A percentile compares a stretch with the other conserved stretches of the same genome.
These are phyloP conservation scores for Trichocladium uniseriatum DNA, from an alignment of 495 filamentous ascomycete genomes.

Conservation along the genomic window DNA sequence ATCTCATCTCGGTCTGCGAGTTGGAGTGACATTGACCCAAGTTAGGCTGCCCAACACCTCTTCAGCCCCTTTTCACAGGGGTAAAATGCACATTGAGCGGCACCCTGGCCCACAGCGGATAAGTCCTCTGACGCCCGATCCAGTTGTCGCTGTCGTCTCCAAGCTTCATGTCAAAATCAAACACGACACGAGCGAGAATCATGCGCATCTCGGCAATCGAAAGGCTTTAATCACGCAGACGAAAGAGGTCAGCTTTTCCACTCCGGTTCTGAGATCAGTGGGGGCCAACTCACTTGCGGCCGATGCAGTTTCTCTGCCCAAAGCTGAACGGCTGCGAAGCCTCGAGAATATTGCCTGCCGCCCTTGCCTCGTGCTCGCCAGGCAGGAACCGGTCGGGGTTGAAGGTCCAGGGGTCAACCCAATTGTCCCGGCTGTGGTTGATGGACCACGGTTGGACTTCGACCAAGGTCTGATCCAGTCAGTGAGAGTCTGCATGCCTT, in stretches of 20 bases:
- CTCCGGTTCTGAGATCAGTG: not conserved
- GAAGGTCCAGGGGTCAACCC: constrained; percentile 29
- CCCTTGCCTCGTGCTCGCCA: constrained; percentile 18
- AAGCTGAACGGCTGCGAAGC: constrained; percentile 30
- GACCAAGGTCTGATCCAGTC: constrained; percentile 20
- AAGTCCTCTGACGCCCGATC: constrained; percentile 23
- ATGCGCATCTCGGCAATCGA: constrained; percentile 35
- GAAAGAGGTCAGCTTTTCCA: not conserved
- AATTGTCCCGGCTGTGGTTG: constrained; percentile 30
- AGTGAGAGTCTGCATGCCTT: too few species aligned
- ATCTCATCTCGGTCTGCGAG: too few species aligned
- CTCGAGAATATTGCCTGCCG: constrained; percentile 23
- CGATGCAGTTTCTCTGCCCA: constrained; percentile 35
- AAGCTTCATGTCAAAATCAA: constrained; percentile 30
- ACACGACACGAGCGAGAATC: constrained; percentile 33
- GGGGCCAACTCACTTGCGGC: constrained; percentile 27
- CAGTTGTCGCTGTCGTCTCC: constrained; percentile 21
- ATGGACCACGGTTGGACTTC: constrained; percentile 30
- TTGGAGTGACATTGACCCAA: too few species aligned
- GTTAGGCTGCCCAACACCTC: too few species aligned
- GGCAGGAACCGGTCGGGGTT: constrained; percentile 31
- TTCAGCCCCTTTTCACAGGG: constrained; percentile 8
- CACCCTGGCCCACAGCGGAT: constrained; percentile 31
- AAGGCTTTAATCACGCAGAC: constrained; percentile 20
- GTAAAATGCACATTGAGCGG: constrained; percentile 23